Percentiles rank a stretch among this genome's conserved stretches.
Evolutionary conservation across 495 filamentous ascomycete species (phyloP).

Genomic region (Ascobolus immersus): DNA sequence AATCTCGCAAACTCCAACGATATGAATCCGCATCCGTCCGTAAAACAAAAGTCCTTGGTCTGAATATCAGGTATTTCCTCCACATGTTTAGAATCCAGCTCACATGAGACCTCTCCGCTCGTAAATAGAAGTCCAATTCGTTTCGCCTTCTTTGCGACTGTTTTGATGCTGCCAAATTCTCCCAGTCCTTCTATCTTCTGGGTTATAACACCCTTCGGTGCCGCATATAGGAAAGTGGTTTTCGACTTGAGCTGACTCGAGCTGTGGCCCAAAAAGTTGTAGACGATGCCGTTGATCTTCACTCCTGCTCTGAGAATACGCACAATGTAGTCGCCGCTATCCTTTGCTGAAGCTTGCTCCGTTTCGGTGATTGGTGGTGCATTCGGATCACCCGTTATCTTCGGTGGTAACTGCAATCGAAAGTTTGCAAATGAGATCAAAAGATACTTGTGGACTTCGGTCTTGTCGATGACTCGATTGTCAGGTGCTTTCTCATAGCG

Average conservation of each 20-base stretch:
- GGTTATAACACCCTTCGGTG: slow-evolving; percentile 17
- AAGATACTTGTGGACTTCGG: slow-evolving; percentile 16
- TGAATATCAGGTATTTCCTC: slow-evolving; percentile 26
- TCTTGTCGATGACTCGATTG: slow-evolving; percentile 18
- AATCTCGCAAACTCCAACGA: slow-evolving; percentile 17
- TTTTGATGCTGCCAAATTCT: slow-evolving; percentile 27
- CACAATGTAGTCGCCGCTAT: slow-evolving; percentile 21
- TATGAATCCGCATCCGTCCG: slow-evolving; percentile 27
- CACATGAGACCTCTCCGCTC: slow-evolving; percentile 17
- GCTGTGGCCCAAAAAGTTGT: slow-evolving; percentile 28
- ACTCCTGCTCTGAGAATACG: slow-evolving; percentile 20
- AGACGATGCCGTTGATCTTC: slow-evolving; percentile 19
- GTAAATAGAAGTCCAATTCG: slow-evolving; percentile 27
- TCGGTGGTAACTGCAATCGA: slow-evolving; percentile 10
- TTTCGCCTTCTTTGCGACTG: slow-evolving; percentile 26
- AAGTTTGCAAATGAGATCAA: slow-evolving; percentile 21
- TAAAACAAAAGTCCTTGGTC: slow-evolving; percentile 22
- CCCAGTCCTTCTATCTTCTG: slow-evolving; percentile 20
- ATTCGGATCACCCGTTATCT: background rate
- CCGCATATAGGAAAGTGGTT: slow-evolving; percentile 23
- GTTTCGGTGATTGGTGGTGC: background rate
- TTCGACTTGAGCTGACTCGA: slow-evolving; percentile 28
- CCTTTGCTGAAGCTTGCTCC: slow-evolving; percentile 17
- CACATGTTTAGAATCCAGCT: slow-evolving; percentile 18
- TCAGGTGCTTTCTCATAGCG: slow-evolving; percentile 11